phyloP scores from a whole-genome alignment of 2,329 filamentous ascomycete species.

The Alternaria postmessia region DNA sequence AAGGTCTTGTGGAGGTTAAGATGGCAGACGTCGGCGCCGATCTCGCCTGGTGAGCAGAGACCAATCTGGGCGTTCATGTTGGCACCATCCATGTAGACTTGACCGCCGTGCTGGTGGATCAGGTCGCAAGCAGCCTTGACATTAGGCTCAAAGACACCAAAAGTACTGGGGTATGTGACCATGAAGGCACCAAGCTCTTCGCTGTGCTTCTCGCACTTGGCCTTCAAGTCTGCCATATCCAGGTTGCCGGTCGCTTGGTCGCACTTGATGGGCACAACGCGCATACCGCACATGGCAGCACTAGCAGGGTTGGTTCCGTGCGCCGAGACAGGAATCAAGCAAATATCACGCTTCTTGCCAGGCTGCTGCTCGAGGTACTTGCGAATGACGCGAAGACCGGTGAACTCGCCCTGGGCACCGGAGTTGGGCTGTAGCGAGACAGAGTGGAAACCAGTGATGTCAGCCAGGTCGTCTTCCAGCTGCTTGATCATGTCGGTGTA shows the following conservation, averaged over 20 bases:
- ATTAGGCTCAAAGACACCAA: slow-evolving; percentile 90
- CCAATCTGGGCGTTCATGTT: slow-evolving; percentile 99
- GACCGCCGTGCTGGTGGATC: slow-evolving; percentile 86
- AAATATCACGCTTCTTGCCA: slow-evolving; percentile 81
- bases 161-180: slow-evolving; percentile 96
- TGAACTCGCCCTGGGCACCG: slow-evolving; percentile 93
- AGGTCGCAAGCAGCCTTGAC: slow-evolving; percentile 85
- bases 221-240: slow-evolving; percentile 83
- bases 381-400: slow-evolving; percentile 86
- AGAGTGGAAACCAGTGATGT: slow-evolving; percentile 89
- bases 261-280: slow-evolving; percentile 91
- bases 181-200: slow-evolving; percentile 90
- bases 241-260: slow-evolving; percentile 87
- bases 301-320: slow-evolving; percentile 97
- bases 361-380: slow-evolving; percentile 77
- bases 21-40: slow-evolving; percentile 96
- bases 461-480: slow-evolving; percentile 77
- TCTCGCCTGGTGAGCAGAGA: slow-evolving; percentile 91
- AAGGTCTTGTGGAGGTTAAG: slow-evolving; percentile 99
- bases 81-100: slow-evolving; percentile 98
- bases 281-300: slow-evolving; percentile 95
- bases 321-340: slow-evolving; percentile 91
- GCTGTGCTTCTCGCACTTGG: slow-evolving; percentile 87
- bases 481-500: slow-evolving; percentile 75
- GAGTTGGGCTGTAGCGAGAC: slow-evolving; percentile 94